Evolutionary conservation across 176 grass and related monocot species (phyloP).

Genomic region (Paspalum notatum): DNA sequence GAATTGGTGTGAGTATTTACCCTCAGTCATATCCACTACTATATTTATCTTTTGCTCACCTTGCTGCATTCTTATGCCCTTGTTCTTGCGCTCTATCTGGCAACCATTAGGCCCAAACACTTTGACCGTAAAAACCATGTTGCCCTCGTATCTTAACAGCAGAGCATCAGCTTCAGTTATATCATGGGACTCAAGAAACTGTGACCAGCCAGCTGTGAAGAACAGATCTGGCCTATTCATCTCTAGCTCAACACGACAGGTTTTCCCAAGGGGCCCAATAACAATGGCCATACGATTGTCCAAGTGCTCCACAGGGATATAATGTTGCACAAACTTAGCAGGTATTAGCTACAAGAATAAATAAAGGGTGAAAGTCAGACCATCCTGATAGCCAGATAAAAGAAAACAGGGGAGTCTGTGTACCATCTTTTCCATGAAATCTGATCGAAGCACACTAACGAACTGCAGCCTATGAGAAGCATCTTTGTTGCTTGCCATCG

Average conservation of each 20-base stretch:
- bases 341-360: neutral
- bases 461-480: conserved; percentile 4
- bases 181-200: neutral
- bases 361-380: neutral
- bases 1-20: neutral
- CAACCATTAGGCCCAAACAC: conserved; percentile 2
- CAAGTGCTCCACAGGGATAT: neutral
- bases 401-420: neutral
- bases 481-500: neutral
- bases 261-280: neutral
- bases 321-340: neutral
- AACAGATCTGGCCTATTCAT: neutral
- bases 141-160: conserved; percentile 22
- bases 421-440: conserved; percentile 34
- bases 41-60: neutral
- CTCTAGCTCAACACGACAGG: neutral
- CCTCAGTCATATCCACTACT: neutral
- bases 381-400: neutral
- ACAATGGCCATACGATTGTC: neutral
- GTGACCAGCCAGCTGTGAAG: neutral
- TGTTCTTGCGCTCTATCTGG: neutral
- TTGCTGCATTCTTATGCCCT: neutral
- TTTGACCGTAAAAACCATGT: conserved; percentile 20
- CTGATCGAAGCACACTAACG: neutral
- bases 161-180: neutral